Evolutionary conservation across 176 grass and related monocot genomes (phyloP).

Genomic region (Oryza coarctata): DNA sequence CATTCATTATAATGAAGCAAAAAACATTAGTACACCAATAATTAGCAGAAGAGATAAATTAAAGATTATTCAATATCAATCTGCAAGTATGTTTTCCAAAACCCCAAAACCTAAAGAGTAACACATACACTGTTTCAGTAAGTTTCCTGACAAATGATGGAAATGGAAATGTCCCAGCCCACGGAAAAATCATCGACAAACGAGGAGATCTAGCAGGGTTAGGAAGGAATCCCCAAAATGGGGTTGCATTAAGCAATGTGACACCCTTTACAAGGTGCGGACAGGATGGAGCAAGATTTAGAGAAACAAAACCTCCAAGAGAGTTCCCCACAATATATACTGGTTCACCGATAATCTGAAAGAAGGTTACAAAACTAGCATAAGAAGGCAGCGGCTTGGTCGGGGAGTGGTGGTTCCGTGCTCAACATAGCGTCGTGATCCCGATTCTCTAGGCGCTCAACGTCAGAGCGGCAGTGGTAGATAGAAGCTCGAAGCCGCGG

Average conservation of each 20-base stretch:
- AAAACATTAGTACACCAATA: neutral
- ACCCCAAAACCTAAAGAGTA: conserved; percentile 4
- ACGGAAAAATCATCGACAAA: conserved; percentile 80
- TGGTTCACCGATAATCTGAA: conserved; percentile 88
- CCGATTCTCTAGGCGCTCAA: too few relatives aligned
- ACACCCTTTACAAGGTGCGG: conserved; percentile 90
- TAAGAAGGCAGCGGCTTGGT: neutral
- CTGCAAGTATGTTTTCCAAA: neutral
- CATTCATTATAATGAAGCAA: conserved; percentile 7
- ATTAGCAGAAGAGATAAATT: neutral
- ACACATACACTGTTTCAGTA: conserved; percentile 78
- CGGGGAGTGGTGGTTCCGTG: too few relatives aligned
- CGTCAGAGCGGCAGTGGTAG: too few relatives aligned
- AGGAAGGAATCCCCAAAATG: conserved; percentile 96
- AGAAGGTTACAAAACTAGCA: conserved; percentile 22
- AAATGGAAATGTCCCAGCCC: conserved; percentile 95
- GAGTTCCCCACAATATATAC: conserved; percentile 96
- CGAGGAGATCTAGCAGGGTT: conserved; percentile 77
- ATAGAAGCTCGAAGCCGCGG: too few relatives aligned
- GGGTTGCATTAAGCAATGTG: conserved; percentile 93
- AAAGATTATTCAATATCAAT: neutral
- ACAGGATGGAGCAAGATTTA: conserved; percentile 68
- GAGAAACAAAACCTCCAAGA: conserved; percentile 85
- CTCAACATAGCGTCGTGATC: too few relatives aligned
- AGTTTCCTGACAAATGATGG: conserved; percentile 73